These are phyloP conservation scores for Coniochaeta sp. DNA, from an alignment of 2,329 filamentous ascomycete species.

Conservation along the genomic window DNA sequence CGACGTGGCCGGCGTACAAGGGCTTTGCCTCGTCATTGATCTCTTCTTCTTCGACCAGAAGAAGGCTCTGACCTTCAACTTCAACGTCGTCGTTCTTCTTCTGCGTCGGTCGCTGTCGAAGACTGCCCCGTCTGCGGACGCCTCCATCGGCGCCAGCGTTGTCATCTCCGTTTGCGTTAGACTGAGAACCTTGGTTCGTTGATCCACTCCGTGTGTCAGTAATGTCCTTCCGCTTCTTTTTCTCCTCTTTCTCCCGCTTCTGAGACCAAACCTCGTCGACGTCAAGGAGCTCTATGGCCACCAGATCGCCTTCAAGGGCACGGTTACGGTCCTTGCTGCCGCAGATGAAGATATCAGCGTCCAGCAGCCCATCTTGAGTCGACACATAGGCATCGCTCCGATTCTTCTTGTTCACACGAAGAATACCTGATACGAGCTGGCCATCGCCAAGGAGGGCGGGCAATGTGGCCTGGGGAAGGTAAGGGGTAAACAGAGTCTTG, in stretches of 20 bases:
- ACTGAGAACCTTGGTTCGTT: slow-evolving; percentile 63
- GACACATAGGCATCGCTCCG: slow-evolving; percentile 97
- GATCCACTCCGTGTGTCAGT: slow-evolving; percentile 80
- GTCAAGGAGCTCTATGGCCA: slow-evolving; percentile 91
- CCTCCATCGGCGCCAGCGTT: slow-evolving; percentile 67
- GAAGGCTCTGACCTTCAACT: slow-evolving; percentile 92
- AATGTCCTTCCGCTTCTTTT: slow-evolving; percentile 99
- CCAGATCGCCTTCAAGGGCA: slow-evolving; percentile 90
- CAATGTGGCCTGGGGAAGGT: slow-evolving; percentile 87
- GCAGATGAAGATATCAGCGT: slow-evolving; percentile 98
- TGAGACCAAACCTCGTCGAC: slow-evolving; percentile 98
- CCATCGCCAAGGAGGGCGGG: slow-evolving; percentile 86
- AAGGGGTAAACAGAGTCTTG: slow-evolving; percentile 97
- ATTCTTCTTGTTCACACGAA: slow-evolving; percentile 99
- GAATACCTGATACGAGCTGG: slow-evolving; percentile 90
- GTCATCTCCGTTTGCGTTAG: slow-evolving; percentile 52
- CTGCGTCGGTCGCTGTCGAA: slow-evolving; percentile 92
- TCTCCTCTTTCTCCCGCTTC: slow-evolving; percentile 98
- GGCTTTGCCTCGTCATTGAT: slow-evolving; percentile 98
- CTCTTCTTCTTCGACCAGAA: slow-evolving; percentile 96
- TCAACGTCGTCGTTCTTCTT: slow-evolving; percentile 99
- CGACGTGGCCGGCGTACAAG: slow-evolving; percentile 91
- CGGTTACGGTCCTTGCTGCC: slow-evolving; percentile 98
- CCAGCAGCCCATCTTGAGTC: slow-evolving; percentile 76
- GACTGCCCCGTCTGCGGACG: slow-evolving; percentile 85